phyloP scores from a whole-genome alignment of 164 flowering plant species.

The Magnolia changhungtana region DNA sequence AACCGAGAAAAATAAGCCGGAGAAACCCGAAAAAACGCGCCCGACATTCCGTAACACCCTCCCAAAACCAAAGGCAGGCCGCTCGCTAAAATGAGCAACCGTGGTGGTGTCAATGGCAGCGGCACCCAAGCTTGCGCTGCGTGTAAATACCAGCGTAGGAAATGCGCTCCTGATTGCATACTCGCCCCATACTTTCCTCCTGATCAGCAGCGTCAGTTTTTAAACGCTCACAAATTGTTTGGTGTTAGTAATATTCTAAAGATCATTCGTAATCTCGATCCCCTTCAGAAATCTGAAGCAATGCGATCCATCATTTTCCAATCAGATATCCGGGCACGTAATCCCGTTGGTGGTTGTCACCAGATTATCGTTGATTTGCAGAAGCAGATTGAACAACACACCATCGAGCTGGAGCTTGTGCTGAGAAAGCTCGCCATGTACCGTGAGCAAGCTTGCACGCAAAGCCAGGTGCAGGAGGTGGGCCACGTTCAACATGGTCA shows the following conservation, averaged over 20 bases:
- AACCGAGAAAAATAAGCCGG: conserved; percentile 7
- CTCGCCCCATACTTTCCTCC: conserved; percentile 73
- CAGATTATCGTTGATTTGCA: conserved; percentile 33
- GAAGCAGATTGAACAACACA: conserved; percentile 23
- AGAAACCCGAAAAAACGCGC: not conserved
- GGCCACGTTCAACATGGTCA: not conserved
- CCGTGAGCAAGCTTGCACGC: conserved; percentile 20
- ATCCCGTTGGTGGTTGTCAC: conserved; percentile 62
- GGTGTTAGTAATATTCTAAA: conserved; percentile 70
- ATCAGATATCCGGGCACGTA: conserved; percentile 49
- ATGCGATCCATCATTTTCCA: conserved; percentile 57
- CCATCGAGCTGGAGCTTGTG: conserved; percentile 43
- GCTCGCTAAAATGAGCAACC: not conserved
- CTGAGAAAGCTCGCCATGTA: conserved; percentile 35
- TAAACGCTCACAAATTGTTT: conserved; percentile 63
- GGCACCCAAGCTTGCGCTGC: conserved; percentile 66
- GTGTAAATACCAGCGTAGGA: conserved; percentile 67
- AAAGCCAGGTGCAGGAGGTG: not conserved
- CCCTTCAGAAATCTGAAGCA: conserved; percentile 35
- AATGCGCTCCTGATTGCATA: conserved; percentile 61
- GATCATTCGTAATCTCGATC: conserved; percentile 35
- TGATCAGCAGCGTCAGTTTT: conserved; percentile 46
- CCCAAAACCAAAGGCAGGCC: not conserved
- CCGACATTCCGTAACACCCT: not conserved
- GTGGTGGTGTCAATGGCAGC: conserved; percentile 5